Evolutionary conservation across 2,329 filamentous ascomycete genomes (phyloP).

Genomic region (Dendrostoma leiphaemia): DNA sequence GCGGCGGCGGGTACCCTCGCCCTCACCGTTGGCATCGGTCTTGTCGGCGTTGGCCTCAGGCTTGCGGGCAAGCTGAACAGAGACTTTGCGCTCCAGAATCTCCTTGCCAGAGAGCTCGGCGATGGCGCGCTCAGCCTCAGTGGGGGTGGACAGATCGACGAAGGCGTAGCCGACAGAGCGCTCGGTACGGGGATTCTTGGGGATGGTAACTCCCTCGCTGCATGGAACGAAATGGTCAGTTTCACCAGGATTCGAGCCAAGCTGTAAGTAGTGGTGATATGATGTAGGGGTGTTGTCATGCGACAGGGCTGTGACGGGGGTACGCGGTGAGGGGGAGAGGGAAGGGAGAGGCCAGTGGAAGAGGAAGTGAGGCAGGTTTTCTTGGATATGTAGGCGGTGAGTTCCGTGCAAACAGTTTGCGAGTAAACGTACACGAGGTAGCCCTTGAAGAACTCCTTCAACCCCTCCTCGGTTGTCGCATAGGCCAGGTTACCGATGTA

Average conservation of each 20-base stretch:
- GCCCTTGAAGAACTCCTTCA: slow-evolving; percentile 99
- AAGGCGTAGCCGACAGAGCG: slow-evolving; percentile 98
- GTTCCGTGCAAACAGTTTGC: neutral
- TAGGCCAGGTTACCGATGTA: slow-evolving; percentile 99
- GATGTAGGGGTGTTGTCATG: neutral
- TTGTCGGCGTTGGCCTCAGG: slow-evolving; percentile 83
- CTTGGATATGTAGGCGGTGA: too few relatives aligned
- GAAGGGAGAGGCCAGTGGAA: neutral
- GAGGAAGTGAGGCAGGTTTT: neutral
- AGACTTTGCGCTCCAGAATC: slow-evolving; percentile 98
- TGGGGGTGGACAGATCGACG: slow-evolving; percentile 92
- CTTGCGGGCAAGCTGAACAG: slow-evolving; percentile 97
- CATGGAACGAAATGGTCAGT: slow-evolving; percentile 32
- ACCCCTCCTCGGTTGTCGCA: slow-evolving; percentile 99
- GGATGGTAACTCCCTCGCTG: slow-evolving; percentile 98
- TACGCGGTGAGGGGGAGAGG: neutral
- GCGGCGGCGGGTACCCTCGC: slow-evolving; percentile 63
- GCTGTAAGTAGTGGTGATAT: neutral
- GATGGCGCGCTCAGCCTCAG: slow-evolving; percentile 94
- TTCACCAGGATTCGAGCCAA: neutral
- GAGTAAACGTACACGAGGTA: slow-evolving; percentile 89
- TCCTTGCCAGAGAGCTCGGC: slow-evolving; percentile 94
- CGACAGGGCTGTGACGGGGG: neutral
- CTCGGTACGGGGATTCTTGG: slow-evolving; percentile 98
- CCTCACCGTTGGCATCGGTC: slow-evolving; percentile 74